Evolutionary conservation across 345 rosid species (phyloP).

Genomic region (Brassica carinata): DNA sequence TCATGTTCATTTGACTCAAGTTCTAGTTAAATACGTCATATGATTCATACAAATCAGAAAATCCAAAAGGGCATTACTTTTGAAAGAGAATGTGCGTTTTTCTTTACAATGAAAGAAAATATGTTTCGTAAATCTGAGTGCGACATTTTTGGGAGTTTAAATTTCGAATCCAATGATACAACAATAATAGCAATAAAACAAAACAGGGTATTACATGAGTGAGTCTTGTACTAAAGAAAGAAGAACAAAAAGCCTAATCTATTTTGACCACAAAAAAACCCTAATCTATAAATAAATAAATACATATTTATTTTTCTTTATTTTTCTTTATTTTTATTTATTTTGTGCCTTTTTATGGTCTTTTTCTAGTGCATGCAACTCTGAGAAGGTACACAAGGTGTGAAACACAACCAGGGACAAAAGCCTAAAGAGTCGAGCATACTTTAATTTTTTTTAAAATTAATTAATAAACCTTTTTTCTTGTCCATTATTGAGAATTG

Average conservation of each 20-base stretch:
- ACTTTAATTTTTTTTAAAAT: neutral
- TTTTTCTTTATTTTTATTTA: neutral
- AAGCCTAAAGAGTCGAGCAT: constrained; percentile 39
- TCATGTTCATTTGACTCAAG: neutral
- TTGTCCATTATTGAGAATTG: constrained; percentile 4
- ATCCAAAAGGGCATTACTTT: constrained; percentile 35
- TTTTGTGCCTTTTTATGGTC: constrained; percentile 35
- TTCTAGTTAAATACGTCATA: neutral
- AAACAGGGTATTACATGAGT: constrained; percentile 33
- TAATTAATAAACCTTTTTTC: neutral
- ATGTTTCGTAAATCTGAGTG: constrained; percentile 20
- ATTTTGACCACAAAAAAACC: neutral
- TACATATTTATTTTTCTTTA: neutral
- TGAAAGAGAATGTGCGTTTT: constrained; percentile 29
- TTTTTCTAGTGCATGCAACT: constrained; percentile 31
- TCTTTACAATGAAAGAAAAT: constrained; percentile 23
- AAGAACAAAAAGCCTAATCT: constrained; percentile 13
- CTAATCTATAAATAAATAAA: neutral
- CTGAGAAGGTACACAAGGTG: constrained; percentile 37
- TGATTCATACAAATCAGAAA: constrained; percentile 29
- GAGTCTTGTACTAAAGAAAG: constrained; percentile 3
- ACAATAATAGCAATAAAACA: constrained; percentile 31
- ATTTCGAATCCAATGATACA: constrained; percentile 44
- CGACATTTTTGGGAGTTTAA: constrained; percentile 36
- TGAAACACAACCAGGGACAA: constrained; percentile 36